These are phyloP conservation scores for Lecanicillium sp. DNA, from an alignment of 2,329 filamentous ascomycete genomes.

Conservation along the genomic window DNA sequence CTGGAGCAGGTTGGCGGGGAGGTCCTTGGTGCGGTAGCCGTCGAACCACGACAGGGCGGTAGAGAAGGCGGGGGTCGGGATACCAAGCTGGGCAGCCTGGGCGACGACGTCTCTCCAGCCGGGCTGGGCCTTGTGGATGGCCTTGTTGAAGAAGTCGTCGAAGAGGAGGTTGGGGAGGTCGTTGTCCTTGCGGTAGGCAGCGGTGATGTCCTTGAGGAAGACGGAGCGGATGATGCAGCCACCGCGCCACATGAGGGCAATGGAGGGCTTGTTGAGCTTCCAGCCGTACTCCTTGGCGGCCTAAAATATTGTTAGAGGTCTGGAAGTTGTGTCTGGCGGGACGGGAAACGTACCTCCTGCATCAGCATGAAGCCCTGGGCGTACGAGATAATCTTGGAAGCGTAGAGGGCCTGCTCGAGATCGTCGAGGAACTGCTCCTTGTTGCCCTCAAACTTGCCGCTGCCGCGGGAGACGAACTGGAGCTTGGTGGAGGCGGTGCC, in stretches of 20 bases:
- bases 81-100: slow-evolving; percentile 89
- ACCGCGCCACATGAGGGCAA: slow-evolving; percentile 99
- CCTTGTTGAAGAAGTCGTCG: slow-evolving; percentile 99
- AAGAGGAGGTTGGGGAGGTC: slow-evolving; percentile 98
- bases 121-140: slow-evolving; percentile 91
- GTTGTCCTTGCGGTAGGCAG: slow-evolving; percentile 88
- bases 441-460: slow-evolving; percentile 76
- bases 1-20: slow-evolving; percentile 97
- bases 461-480: slow-evolving; percentile 63
- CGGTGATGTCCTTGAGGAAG: slow-evolving; percentile 99
- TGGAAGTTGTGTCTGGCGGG: background rate
- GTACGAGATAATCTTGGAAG: slow-evolving; percentile 99
- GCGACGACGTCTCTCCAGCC: slow-evolving; percentile 89
- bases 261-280: slow-evolving; percentile 99
- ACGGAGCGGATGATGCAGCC: slow-evolving; percentile 99
- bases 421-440: slow-evolving; percentile 91
- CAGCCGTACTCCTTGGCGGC: slow-evolving; percentile 92
- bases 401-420: slow-evolving; percentile 97
- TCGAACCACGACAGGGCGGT: slow-evolving; percentile 98
- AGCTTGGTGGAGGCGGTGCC: slow-evolving; percentile 73
- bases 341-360: slow-evolving; percentile 79
- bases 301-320: slow-evolving; percentile 35
- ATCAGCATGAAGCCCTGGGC: slow-evolving; percentile 99
- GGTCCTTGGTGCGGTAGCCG: slow-evolving; percentile 93
- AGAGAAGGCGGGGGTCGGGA: slow-evolving; percentile 93